Percentiles rank a stretch among this genome's conserved stretches.
phyloP scores from a whole-genome alignment of 129 eudicot genomes.

The Tagetes patula region DNA sequence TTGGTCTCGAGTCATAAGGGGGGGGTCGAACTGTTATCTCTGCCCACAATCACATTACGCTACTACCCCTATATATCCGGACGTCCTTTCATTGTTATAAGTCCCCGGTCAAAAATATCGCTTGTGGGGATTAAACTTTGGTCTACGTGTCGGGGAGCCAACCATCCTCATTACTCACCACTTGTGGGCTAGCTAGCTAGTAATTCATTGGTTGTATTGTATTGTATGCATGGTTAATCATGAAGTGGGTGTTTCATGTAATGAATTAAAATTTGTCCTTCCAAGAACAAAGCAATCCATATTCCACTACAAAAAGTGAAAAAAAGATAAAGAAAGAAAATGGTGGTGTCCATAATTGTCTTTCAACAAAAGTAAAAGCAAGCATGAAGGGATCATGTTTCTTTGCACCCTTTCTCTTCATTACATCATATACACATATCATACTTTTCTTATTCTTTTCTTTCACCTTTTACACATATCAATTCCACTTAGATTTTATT shows the following conservation, averaged over 20 bases:
- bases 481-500: neutral
- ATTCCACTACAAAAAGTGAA: slow-evolving; percentile 37
- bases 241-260: slow-evolving; percentile 25
- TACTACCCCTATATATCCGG: too few species aligned
- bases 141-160: too few species aligned
- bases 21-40: too few species aligned
- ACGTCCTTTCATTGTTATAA: too few species aligned
- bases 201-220: too few species aligned
- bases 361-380: slow-evolving; percentile 34
- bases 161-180: too few species aligned
- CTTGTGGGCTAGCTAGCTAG: too few species aligned
- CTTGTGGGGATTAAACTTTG: too few species aligned
- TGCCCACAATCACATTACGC: too few species aligned
- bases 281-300: slow-evolving; percentile 33
- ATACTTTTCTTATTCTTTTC: slow-evolving; percentile 22
- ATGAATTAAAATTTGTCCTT: slow-evolving; percentile 31
- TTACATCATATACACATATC: slow-evolving; percentile 22
- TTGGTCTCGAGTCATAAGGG: too few species aligned
- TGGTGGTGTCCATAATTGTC: slow-evolving; percentile 39
- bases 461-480: slow-evolving; percentile 22
- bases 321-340: slow-evolving; percentile 10
- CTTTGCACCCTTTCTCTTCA: slow-evolving; percentile 39
- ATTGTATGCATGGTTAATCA: slow-evolving; percentile 18
- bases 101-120: too few species aligned
- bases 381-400: slow-evolving; percentile 33